phyloP scores from a whole-genome alignment of 352 stramenopile species.

The Phytophthora melonis region DNA sequence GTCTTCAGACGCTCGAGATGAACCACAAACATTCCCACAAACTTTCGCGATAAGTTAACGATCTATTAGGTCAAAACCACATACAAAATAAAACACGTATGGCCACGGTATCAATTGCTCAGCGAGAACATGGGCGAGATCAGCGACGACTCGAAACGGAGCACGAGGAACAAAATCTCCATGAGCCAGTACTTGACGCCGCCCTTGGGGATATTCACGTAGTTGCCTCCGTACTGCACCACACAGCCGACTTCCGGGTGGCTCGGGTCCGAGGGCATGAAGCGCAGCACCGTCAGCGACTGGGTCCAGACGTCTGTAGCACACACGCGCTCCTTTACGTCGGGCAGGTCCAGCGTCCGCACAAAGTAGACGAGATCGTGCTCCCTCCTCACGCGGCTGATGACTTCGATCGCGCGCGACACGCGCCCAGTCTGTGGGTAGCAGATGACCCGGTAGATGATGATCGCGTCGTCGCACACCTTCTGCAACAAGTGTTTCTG shows the following conservation, averaged over 20 bases:
- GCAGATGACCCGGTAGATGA: constrained; percentile 62
- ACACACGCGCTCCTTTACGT: constrained; percentile 47
- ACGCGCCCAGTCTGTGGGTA: constrained; percentile 50
- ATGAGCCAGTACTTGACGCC: constrained; percentile 66
- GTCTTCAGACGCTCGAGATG: not conserved
- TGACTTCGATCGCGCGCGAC: constrained; percentile 56
- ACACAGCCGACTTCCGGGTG: constrained; percentile 43
- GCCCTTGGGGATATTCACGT: constrained; percentile 47
- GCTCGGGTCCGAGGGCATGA: constrained; percentile 46
- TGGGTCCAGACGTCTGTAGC: constrained; percentile 49
- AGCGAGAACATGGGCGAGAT: constrained; percentile 61
- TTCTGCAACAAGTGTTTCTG: constrained; percentile 60
- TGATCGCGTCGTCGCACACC: constrained; percentile 56
- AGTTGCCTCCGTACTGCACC: constrained; percentile 56
- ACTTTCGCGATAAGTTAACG: constrained; percentile 32
- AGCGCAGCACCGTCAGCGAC: constrained; percentile 56
- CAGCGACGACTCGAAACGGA: constrained; percentile 62
- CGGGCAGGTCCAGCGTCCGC: constrained; percentile 48
- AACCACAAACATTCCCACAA: not conserved
- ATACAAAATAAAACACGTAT: constrained; percentile 15
- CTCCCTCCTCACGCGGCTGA: constrained; percentile 51
- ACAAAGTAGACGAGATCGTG: constrained; percentile 59
- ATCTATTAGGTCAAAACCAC: constrained; percentile 31
- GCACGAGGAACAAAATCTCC: constrained; percentile 62
- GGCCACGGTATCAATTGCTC: constrained; percentile 27